Conservation (phyloP, 1,284 basidiomycete species). For the Rhizoctonia solani region DNA sequence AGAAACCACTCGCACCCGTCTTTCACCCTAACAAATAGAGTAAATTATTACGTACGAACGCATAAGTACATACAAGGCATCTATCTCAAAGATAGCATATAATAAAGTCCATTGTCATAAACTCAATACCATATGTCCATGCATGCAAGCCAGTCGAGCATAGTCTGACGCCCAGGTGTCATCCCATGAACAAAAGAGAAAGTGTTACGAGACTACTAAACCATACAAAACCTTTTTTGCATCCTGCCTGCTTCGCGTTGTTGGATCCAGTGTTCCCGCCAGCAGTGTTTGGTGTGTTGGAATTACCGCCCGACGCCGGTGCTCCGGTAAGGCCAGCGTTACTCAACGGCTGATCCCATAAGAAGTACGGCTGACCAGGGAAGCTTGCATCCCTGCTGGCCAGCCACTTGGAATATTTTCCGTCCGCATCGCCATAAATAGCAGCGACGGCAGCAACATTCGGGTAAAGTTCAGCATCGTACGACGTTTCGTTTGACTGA, state of each 20-base stretch:
- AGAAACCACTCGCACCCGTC: background rate
- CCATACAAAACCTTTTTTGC: too few species aligned
- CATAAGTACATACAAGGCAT: too few species aligned
- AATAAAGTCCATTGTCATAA: too few species aligned
- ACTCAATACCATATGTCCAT: too few species aligned
- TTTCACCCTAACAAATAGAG: background rate
- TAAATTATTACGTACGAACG: background rate
- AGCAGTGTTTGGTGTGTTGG: background rate
- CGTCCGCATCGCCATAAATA: constrained; percentile 34
- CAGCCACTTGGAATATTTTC: constrained; percentile 36
- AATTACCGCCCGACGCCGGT: background rate
- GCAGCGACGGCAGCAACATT: constrained; percentile 42
- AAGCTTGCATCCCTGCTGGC: constrained; percentile 49
- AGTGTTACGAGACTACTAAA: too few species aligned
- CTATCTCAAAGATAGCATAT: too few species aligned
- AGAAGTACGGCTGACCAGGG: constrained; percentile 53
- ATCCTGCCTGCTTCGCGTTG: too few species aligned
- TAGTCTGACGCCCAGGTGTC: too few species aligned
- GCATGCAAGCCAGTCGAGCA: too few species aligned
- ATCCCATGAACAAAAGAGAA: too few species aligned
- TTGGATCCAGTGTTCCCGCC: too few species aligned
- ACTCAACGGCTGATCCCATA: constrained; percentile 58
- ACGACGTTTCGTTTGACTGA: constrained; percentile 46
- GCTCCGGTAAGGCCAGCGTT: constrained; percentile 13
- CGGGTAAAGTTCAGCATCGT: constrained; percentile 53